A percentile compares a stretch with the other conserved stretches of the same genome.
phyloP scores from a whole-genome alignment of 805 yeast species.

The Sugiyamaella chiloensis region DNA sequence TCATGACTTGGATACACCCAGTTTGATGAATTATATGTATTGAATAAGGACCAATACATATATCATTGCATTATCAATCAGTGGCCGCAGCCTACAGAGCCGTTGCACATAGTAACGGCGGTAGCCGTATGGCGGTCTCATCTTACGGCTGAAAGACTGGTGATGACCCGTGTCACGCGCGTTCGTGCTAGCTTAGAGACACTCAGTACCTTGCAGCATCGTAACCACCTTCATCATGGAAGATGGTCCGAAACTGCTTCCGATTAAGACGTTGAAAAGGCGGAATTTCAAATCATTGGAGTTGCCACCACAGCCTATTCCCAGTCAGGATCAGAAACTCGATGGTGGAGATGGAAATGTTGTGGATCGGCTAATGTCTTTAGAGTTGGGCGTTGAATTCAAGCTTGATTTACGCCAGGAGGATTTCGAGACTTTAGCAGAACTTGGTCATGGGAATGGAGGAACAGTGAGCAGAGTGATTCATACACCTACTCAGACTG shows the following conservation, averaged over 20 bases:
- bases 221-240: not conserved
- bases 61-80: too few species aligned
- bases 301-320: constrained; percentile 28
- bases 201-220: too few species aligned
- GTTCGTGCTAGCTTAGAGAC: too few species aligned
- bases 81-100: too few species aligned
- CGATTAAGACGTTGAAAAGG: constrained; percentile 47
- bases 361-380: constrained; percentile 42
- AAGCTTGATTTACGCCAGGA: constrained; percentile 51
- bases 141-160: too few species aligned
- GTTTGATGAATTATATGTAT: too few species aligned
- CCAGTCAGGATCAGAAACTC: not conserved
- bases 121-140: too few species aligned
- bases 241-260: constrained; percentile 3
- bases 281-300: constrained; percentile 58
- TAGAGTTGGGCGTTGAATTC: constrained; percentile 54
- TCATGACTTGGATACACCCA: too few species aligned
- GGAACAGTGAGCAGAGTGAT: constrained; percentile 88
- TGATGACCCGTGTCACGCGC: too few species aligned
- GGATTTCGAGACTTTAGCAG: constrained; percentile 71
- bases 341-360: constrained; percentile 27
- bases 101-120: too few species aligned
- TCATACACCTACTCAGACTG: constrained; percentile 82
- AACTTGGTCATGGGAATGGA: constrained; percentile 89
- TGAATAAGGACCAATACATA: too few species aligned